Evolutionary conservation across 208 protist species (phyloP), one percentile per base, ranked within the genome.

Genomic region (Perkinsela sp.): DNA sequence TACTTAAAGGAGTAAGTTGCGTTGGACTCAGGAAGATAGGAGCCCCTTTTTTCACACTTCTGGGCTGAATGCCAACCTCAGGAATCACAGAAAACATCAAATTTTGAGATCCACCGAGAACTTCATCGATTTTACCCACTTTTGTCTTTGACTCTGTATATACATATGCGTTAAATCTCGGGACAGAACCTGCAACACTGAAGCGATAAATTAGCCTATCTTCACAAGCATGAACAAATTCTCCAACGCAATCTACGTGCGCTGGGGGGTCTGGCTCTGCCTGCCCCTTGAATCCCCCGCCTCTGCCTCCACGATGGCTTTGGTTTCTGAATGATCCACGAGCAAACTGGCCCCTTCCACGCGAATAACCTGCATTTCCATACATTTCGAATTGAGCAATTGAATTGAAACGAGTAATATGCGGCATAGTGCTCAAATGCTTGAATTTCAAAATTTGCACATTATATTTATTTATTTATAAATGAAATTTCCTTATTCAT

Each of bases 81-180:
- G 88, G 84, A 69, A 89, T 90, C 28, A 93, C 84, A 1, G 88
- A 93, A 73, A 93, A 91, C 80, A 91, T 88, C 6, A 89, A 78
- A 67, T 91, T 84, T 16, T 77, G 77, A 29, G 83, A 90, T 69
- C 77, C 87, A 31, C 88, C 88, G 15, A 93, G 76, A 70, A 93
- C 86, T 67, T 93, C 85, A 31, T 93, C 88, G 70, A 93, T 91
- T 74, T 93, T 93, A 68, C 88, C 88, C 70, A 93, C 80, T 69
- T 93, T 93, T 1, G 80, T 83, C 77, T 91, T 93, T 70, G 88
- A 85, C 40, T 87, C 75, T 1, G 83, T 90, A 75, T 93, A 93
- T 0, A 91, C 85, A 68, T 89, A 93, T n/a, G 85, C 82, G 78
- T 93, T 93, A 72, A 93, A 93, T 67, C 85, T 83, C 0, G 88